phyloP scores from a whole-genome alignment of 2,329 filamentous ascomycete species.

The Diaporthe humulicola region DNA sequence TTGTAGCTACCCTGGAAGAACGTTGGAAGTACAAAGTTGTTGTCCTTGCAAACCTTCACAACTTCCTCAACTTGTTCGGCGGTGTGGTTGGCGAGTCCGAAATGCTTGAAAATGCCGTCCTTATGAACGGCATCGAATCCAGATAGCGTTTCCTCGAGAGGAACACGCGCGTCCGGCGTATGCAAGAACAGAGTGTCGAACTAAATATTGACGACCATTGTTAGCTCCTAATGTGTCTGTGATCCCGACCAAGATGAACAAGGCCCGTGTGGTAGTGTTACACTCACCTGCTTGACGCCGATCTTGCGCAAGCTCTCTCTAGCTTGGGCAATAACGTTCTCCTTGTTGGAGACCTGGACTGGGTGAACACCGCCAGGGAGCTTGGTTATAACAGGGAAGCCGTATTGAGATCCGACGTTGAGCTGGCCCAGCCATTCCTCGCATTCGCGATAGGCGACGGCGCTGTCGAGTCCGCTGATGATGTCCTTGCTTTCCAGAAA shows the following conservation, averaged over 20 bases:
- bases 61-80: constrained; percentile 54
- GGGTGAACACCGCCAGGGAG: constrained; percentile 17
- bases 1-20: constrained; percentile 61
- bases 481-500: constrained; percentile 22
- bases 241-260: no score
- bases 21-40: constrained; percentile 55
- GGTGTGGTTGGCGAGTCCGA: constrained; percentile 60
- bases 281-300: constrained; percentile 29
- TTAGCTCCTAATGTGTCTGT: not conserved
- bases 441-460: constrained; percentile 42
- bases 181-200: constrained; percentile 59
- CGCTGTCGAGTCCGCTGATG: constrained; percentile 40
- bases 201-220: not conserved
- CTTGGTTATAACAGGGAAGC: constrained; percentile 46
- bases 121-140: constrained; percentile 74
- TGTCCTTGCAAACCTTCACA: constrained; percentile 50
- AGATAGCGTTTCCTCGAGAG: constrained; percentile 73
- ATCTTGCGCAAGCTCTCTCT: constrained; percentile 43
- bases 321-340: constrained; percentile 39
- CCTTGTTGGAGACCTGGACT: constrained; percentile 34
- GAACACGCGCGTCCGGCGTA: constrained; percentile 60
- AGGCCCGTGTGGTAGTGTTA: not conserved
- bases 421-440: constrained; percentile 42
- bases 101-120: constrained; percentile 54
- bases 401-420: constrained; percentile 38